phyloP scores from a whole-genome alignment of 1,284 basidiomycete genomes.

The Rhodotorula sp. region DNA sequence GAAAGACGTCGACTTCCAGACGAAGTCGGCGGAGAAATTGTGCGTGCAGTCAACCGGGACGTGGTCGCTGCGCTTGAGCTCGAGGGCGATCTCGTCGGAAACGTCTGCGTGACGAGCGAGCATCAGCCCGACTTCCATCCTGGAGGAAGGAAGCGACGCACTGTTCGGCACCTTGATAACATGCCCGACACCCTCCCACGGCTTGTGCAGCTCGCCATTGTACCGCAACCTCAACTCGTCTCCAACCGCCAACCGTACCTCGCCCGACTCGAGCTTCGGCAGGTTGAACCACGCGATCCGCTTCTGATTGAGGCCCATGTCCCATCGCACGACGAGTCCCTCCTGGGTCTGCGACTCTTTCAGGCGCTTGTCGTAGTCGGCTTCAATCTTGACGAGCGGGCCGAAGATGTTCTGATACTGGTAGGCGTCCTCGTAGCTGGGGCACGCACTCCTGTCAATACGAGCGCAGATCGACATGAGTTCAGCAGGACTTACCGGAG shows the following conservation, averaged over 20 bases:
- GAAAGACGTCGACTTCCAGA: conserved; percentile 99
- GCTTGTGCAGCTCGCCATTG: conserved; percentile 79
- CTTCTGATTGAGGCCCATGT: conserved; percentile 96
- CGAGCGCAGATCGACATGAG: too few species aligned
- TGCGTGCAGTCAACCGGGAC: conserved; percentile 92
- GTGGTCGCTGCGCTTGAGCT: conserved; percentile 83
- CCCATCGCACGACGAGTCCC: conserved; percentile 93
- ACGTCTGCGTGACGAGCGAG: conserved; percentile 62
- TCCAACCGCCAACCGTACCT: conserved; percentile 92
- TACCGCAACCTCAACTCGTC: conserved; percentile 92
- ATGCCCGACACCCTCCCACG: conserved; percentile 96
- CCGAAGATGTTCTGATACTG: conserved; percentile 99
- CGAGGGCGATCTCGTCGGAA: conserved; percentile 95
- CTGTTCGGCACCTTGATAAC: conserved; percentile 99
- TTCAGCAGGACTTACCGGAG: conserved; percentile 59
- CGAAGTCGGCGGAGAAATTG: conserved; percentile 94
- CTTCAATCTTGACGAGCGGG: conserved; percentile 98
- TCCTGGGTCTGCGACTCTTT: conserved; percentile 99
- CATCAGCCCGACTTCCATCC: not conserved
- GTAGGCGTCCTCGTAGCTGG: conserved; percentile 91
- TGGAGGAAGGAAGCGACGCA: conserved; percentile 50
- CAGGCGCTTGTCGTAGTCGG: conserved; percentile 95
- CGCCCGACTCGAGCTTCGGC: conserved; percentile 96
- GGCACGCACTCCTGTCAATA: not conserved
- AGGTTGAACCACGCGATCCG: conserved; percentile 94